phyloP scores from a whole-genome alignment of 805 yeast species.

The Babjeviella inositovora region DNA sequence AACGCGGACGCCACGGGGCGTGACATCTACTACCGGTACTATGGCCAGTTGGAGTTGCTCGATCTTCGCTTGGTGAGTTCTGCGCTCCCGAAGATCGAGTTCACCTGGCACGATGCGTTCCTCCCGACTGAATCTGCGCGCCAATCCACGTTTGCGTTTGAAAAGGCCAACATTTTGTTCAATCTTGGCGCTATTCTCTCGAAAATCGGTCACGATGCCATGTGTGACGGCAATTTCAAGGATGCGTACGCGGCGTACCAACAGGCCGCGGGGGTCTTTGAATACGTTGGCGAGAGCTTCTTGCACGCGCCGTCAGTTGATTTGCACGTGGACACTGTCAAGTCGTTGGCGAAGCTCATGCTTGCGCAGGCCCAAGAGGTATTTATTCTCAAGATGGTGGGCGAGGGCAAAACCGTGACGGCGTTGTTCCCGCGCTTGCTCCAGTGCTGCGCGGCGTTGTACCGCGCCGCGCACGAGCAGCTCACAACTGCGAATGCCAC shows the following conservation, averaged over 20 bases:
- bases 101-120: conserved; percentile 75
- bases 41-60: conserved; percentile 66
- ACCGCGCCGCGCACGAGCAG: too few relatives aligned
- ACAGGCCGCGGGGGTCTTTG: conserved; percentile 65
- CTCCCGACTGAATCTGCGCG: conserved; percentile 16
- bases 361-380: conserved; percentile 85
- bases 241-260: conserved; percentile 45
- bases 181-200: conserved; percentile 57
- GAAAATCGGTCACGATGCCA: conserved; percentile 22
- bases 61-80: too few relatives aligned
- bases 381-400: conserved; percentile 48
- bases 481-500: too few relatives aligned
- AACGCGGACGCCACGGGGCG: conserved; percentile 25
- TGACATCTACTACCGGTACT: conserved; percentile 50
- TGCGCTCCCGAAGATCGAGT: conserved; percentile 57
- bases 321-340: conserved; percentile 49
- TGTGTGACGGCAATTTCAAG: conserved; percentile 30
- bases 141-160: conserved; percentile 59
- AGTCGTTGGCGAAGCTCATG: conserved; percentile 47
- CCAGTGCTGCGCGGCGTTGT: too few relatives aligned
- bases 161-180: conserved; percentile 73
- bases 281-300: conserved; percentile 63
- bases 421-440: too few relatives aligned
- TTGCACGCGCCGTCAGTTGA: conserved; percentile 81
- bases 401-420: too few relatives aligned